Evolutionary conservation across 164 flowering plant genomes (phyloP), one percentile per base, ranked within the genome.

Genomic region (Macadamia integrifolia): DNA sequence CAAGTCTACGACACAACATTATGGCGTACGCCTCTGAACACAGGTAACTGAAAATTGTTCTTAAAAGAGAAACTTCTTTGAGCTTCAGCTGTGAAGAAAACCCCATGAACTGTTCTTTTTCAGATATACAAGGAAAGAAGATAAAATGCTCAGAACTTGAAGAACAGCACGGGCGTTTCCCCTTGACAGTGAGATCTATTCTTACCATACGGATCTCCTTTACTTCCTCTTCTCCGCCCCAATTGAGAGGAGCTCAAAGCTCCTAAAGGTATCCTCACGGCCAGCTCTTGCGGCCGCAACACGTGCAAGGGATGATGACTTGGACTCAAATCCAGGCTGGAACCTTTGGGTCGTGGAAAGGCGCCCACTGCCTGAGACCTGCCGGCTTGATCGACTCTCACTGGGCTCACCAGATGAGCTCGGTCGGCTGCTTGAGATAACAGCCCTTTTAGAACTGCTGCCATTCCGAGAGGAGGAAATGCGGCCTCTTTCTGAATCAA

Each of bases 171-270:
- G 66, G 66, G 57, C 17, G 8, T 35, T 68, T 7, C 42, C 64
- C 32, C 14, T 44, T 44, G 40, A 8, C n/a, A n/a, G 43, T 18
- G 30, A 42, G 12, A 14, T 42, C 49, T 60, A 28, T 62, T 60
- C 67, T 53, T 35, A 60, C 60, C 69, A 65, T 29, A 13, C 17
- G 12, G 17, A 32, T 14, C 30, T 42, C 65, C 23, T 40, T 50
- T 63, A 79, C 65, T 83, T 83, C 77, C 77, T 77, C 68, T 72
- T 83, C 44, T 82, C 86, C 6, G 74, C n/a, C 65, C 80, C 85
- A 58, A 83, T 77, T 17, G 84, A 77, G 5, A 83, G 78, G 55
- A 83, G 78, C 74, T 81, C 86, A 57, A 83, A 81, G 71, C 84
- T 81, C 49, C 84, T 75, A 30, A 76, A 67, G 29, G 76, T 66